Conservation (phyloP, 2,329 filamentous ascomycete genomes). For the Arthrobotrys pseudoclavata region DNA sequence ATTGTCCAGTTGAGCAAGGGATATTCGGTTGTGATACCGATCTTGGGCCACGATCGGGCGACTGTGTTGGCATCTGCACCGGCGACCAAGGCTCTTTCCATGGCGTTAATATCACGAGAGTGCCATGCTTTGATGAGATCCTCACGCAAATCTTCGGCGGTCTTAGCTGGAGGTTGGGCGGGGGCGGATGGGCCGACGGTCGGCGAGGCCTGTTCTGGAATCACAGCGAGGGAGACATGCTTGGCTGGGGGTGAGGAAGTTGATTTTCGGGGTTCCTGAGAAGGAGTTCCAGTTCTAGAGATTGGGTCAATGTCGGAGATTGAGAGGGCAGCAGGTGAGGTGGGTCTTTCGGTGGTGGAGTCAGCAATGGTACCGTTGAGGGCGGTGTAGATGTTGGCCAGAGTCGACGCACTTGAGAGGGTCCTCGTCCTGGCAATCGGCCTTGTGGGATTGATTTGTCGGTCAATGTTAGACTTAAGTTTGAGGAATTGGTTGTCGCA, state of each 20-base stretch:
- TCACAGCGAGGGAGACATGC: conserved; percentile 47
- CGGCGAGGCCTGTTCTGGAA: conserved; percentile 37
- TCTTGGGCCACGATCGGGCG: conserved; percentile 58
- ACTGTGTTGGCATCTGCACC: conserved; percentile 56
- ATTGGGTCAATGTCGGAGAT: conserved; percentile 48
- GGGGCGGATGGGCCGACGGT: conserved; percentile 23
- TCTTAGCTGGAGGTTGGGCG: conserved; percentile 14
- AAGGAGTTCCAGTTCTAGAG: conserved; percentile 50
- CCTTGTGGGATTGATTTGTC: conserved; percentile 55
- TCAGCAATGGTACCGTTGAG: conserved; percentile 42
- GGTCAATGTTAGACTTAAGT: conserved; percentile 56
- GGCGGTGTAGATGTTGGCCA: conserved; percentile 56
- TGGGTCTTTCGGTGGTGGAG: conserved; percentile 36
- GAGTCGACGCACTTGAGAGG: conserved; percentile 53
- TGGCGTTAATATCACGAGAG: conserved; percentile 59
- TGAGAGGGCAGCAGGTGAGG: conserved; percentile 45
- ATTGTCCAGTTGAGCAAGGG: conserved; percentile 60
- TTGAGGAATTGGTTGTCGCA: conserved; percentile 54
- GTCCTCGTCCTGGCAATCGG: conserved; percentile 54
- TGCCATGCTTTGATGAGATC: conserved; percentile 55
- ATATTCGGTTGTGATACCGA: conserved; percentile 54
- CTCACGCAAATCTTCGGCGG: conserved; percentile 52
- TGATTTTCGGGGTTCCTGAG: conserved; percentile 46
- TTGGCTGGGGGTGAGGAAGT: conserved; percentile 33
- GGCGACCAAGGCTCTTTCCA: conserved; percentile 54